Base-by-base conservation (phyloP, 2,329 filamentous ascomycete species). In the Trichoderma endophyticum region DNA sequence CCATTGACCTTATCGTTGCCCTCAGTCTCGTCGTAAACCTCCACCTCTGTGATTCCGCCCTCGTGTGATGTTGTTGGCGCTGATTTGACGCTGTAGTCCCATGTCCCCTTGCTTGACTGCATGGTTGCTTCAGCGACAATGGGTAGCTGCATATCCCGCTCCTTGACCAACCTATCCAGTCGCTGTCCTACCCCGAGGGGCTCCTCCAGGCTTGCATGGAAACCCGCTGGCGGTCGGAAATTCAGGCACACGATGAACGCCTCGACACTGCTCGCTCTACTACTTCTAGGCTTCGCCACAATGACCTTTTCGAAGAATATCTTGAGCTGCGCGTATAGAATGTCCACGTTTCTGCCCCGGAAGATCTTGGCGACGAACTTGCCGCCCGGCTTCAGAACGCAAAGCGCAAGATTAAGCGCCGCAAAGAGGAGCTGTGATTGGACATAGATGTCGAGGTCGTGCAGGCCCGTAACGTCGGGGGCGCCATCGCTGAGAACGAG, bases 331-430 rank as follows among this genome's bases (percentile, higher is more conserved):
- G 94, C 94, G 79, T 96, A 98, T 9, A 99, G 88, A 28, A 98
- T 85, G 79, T 98, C 96, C n/a, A 98, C 95, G 78, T 98, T 96
- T 76, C 94, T 91, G 18, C 93, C 95, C 18, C 96, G 86, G 84
- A 99, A 99, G 73, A 99, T 98, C 85, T 99, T 99, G 73, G 96
- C 96, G 8, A 99, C 95, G 77, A 99, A 99, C 78, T 94, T 97
- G 74, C 96, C 96, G 57, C 96, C 96, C 0, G 95, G 95, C 73
- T 93, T 92, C 26, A 99, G 88, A 14, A 99, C 94, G 79, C 95
- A 97, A 14, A 98, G 89, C 0, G 96, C 94, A 3, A 99, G 89
- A 80, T 98, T 97, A 24, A 99, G 88, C 0, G 96, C 96, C 0
- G 95, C 94, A 81, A 97, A 98, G 64, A 99, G 91, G 9, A 99